phyloP scores from a whole-genome alignment of 2,329 filamentous ascomycete species.

The Aspergillus clavatus region DNA sequence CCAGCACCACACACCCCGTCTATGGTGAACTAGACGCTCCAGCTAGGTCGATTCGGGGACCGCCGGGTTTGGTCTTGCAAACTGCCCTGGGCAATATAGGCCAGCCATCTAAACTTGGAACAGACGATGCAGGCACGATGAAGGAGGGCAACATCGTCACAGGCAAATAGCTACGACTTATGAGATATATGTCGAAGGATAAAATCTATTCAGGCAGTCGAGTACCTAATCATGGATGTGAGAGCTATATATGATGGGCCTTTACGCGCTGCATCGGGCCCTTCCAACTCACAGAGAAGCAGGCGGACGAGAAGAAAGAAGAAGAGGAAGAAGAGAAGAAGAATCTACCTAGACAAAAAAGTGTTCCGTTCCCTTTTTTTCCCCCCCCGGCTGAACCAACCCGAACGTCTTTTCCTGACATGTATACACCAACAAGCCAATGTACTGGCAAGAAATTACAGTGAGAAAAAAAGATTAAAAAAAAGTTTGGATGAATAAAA shows the following conservation, averaged over 20 bases:
- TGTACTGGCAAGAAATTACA: slow-evolving; percentile 5
- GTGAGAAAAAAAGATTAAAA: slow-evolving; percentile 10
- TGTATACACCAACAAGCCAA: slow-evolving; percentile 14
- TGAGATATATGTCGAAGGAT: not conserved
- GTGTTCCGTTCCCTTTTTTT: not conserved
- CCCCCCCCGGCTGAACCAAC: not conserved
- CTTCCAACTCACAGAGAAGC: not conserved
- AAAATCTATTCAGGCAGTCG: slow-evolving; percentile 1
- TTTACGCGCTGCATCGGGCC: not conserved
- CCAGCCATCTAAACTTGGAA: too few species aligned
- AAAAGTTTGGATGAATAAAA: slow-evolving; percentile 10
- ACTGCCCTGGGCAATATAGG: not conserved
- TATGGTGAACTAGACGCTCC: not conserved
- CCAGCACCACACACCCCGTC: not conserved
- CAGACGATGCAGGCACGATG: not conserved
- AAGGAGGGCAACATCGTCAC: not conserved
- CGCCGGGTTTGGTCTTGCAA: not conserved
- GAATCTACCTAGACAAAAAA: not conserved
- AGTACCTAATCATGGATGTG: not conserved
- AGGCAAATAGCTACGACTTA: not conserved
- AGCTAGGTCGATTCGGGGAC: not conserved
- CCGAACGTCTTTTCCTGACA: slow-evolving; percentile 1
- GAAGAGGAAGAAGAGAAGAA: slow-evolving; percentile 2
- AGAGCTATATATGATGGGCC: slow-evolving; percentile 8
- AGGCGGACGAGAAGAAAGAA: not conserved